phyloP scores from a whole-genome alignment of 768 basidiomycete genomes.

The Mycena venus region DNA sequence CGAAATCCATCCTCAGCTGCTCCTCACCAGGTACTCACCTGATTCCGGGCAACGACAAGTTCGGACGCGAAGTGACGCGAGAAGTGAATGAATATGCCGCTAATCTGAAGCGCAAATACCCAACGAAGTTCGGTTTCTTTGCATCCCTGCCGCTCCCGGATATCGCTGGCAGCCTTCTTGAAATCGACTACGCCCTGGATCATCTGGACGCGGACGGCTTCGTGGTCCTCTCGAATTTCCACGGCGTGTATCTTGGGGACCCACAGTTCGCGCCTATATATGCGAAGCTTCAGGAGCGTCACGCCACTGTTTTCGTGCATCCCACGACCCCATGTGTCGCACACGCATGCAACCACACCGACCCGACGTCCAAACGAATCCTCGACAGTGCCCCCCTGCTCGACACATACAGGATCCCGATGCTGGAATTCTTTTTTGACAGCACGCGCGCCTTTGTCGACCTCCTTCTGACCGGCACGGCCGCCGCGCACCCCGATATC shows the following conservation, averaged over 20 bases:
- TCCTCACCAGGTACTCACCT: constrained; percentile 14
- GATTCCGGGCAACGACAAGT: constrained; percentile 23
- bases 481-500: constrained; percentile 19
- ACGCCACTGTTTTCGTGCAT: constrained; percentile 16
- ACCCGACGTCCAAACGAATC: neutral
- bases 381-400: constrained; percentile 2
- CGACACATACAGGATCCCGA: constrained; percentile 6
- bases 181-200: constrained; percentile 24
- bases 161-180: constrained; percentile 11
- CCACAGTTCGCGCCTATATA: constrained; percentile 8
- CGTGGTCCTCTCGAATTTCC: constrained; percentile 4
- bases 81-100: constrained; percentile 26
- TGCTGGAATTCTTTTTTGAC: constrained; percentile 26
- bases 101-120: constrained; percentile 16
- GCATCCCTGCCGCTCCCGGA: constrained; percentile 22
- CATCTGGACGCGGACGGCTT: constrained; percentile 18
- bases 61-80: constrained; percentile 16
- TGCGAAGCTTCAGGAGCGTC: constrained; percentile 15
- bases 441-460: constrained; percentile 25
- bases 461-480: constrained; percentile 23
- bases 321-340: constrained; percentile 13
- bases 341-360: neutral
- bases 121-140: constrained; percentile 21
- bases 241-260: constrained; percentile 22
- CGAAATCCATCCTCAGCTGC: constrained; percentile 26